Conservation (phyloP, 768 basidiomycete species). For the Trametes villosa region DNA sequence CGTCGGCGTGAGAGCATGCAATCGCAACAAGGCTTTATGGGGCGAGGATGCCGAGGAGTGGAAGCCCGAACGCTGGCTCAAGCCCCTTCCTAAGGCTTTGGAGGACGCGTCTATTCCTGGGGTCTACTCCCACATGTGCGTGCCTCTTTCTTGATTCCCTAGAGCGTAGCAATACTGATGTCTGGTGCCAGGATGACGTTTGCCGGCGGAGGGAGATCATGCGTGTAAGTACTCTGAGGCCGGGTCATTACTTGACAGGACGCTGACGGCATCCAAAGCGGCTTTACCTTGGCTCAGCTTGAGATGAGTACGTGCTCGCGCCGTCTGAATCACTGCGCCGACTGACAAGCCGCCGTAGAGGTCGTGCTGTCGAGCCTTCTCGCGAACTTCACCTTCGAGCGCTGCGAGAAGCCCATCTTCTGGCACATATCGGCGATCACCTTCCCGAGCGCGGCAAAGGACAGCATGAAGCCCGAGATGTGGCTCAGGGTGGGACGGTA, state of each 20-base stretch:
- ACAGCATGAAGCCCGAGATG: conserved; percentile 25
- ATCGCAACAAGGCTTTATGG: conserved; percentile 30
- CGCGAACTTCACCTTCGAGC: conserved; percentile 24
- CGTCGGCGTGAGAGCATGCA: conserved; percentile 30
- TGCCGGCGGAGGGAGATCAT: conserved; percentile 11
- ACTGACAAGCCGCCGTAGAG: conserved; percentile 2
- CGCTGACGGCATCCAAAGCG: too few relatives aligned
- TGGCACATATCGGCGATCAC: conserved; percentile 23
- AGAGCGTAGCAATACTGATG: neutral
- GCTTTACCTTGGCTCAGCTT: conserved; percentile 20
- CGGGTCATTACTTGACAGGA: neutral
- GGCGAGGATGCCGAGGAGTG: conserved; percentile 30
- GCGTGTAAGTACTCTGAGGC: conserved; percentile 6
- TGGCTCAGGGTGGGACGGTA: conserved; percentile 19
- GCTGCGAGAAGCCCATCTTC: conserved; percentile 17
- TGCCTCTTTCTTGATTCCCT: neutral
- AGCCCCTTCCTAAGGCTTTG: conserved; percentile 18
- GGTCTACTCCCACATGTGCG: conserved; percentile 23
- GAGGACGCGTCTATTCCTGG: conserved; percentile 17
- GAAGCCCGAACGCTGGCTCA: conserved; percentile 31
- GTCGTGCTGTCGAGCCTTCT: conserved; percentile 21
- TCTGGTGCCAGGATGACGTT: conserved; percentile 18
- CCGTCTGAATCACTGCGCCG: neutral
- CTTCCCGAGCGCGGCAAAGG: conserved; percentile 21
- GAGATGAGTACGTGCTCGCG: conserved; percentile 20